A percentile compares a stretch with the other conserved stretches of the same genome.
Conservation (phyloP, 1,284 basidiomycete genomes). For the Papiliotrema fonsecae region DNA sequence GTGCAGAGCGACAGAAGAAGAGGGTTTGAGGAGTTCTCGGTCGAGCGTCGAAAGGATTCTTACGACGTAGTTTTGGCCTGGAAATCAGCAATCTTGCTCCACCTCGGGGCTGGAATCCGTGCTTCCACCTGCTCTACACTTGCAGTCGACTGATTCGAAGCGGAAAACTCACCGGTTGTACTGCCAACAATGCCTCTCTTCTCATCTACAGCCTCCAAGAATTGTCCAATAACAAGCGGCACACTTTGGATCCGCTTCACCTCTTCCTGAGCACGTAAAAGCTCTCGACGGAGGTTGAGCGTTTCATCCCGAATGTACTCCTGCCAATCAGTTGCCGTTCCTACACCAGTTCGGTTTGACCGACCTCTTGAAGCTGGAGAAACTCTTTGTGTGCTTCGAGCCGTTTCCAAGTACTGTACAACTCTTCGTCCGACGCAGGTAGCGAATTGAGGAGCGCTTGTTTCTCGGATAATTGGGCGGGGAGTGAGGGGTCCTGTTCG, state of each 20-base stretch:
- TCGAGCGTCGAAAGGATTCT: constrained; percentile 96
- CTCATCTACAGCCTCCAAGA: constrained; percentile 98
- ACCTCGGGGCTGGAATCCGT: not conserved
- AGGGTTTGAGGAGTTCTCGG: constrained; percentile 94
- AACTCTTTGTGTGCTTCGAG: constrained; percentile 88
- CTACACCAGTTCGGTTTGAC: not conserved
- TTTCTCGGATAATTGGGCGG: constrained; percentile 81
- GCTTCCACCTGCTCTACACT: no score
- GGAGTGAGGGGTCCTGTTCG: constrained; percentile 79
- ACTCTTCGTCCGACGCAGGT: constrained; percentile 73
- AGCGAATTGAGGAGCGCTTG: constrained; percentile 75
- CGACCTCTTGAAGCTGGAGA: constrained; percentile 82
- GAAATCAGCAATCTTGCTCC: no score
- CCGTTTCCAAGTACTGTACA: constrained; percentile 94
- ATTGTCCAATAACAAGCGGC: constrained; percentile 99
- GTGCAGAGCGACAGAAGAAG: constrained; percentile 93
- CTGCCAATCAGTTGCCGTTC: constrained; percentile 19
- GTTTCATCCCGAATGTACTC: constrained; percentile 99
- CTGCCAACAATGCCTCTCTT: constrained; percentile 96
- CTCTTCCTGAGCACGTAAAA: constrained; percentile 97
- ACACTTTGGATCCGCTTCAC: constrained; percentile 99
- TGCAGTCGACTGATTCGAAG: no score
- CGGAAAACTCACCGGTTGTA: constrained; percentile 76
- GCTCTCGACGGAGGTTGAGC: constrained; percentile 93
- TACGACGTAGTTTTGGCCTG: constrained; percentile 95